Evolutionary conservation across 129 eudicot genomes (phyloP).

Genomic region (Glebionis coronaria): DNA sequence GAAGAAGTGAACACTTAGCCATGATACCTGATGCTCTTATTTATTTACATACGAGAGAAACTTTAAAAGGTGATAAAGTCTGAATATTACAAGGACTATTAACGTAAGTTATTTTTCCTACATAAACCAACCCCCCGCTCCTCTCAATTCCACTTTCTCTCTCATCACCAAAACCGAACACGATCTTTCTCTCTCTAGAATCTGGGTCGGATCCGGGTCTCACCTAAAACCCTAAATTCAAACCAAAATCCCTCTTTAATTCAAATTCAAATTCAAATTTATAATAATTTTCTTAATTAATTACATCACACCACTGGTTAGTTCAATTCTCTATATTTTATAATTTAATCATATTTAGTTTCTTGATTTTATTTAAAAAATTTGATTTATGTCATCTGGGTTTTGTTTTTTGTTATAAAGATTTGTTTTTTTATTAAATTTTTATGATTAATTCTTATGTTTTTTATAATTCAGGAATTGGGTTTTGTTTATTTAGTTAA

Average conservation of each 20-base stretch:
- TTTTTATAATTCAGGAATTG: constrained; percentile 15
- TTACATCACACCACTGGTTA: constrained; percentile 27
- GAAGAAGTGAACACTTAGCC: too few species aligned
- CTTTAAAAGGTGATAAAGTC: too few species aligned
- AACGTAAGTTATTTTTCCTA: background rate
- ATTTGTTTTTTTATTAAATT: too few species aligned
- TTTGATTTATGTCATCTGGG: too few species aligned
- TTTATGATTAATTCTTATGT: too few species aligned
- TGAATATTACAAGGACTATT: constrained; percentile 13
- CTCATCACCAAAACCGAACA: background rate
- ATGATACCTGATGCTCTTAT: too few species aligned
- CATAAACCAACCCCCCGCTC: constrained; percentile 11
- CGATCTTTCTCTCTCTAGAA: constrained; percentile 17
- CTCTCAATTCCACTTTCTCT: background rate
- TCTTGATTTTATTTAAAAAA: too few species aligned
- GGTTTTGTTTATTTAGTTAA: constrained; percentile 23
- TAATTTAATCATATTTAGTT: background rate
- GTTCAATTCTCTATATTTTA: constrained; percentile 16
- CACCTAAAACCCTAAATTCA: too few species aligned
- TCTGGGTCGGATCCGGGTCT: constrained; percentile 41
- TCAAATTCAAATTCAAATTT: constrained; percentile 25
- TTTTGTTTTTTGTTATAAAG: too few species aligned
- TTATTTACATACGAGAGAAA: too few species aligned
- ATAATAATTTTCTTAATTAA: background rate
- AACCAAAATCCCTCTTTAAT: constrained; percentile 7